phyloP scores from a whole-genome alignment of 305 asterid species.

The Solanum hybrid region DNA sequence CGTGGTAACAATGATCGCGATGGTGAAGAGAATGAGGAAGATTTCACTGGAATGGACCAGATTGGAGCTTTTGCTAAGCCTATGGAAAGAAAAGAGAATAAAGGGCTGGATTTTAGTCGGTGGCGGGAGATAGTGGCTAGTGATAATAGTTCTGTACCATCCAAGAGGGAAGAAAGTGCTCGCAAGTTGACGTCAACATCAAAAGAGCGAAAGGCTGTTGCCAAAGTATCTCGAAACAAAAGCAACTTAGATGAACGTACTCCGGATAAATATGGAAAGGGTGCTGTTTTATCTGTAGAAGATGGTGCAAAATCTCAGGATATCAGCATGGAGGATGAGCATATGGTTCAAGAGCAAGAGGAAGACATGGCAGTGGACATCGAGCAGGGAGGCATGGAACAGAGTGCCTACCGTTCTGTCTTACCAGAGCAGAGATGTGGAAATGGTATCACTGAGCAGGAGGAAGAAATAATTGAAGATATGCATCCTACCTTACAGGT shows the following conservation, averaged over 20 bases:
- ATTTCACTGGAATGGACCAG: conserved; percentile 27
- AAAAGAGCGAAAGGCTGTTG: conserved; percentile 7
- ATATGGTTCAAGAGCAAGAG: conserved; percentile 12
- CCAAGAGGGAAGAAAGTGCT: conserved; percentile 16
- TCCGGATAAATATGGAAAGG: conserved; percentile 8
- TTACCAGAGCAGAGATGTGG: conserved; percentile 9
- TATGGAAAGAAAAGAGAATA: conserved; percentile 54
- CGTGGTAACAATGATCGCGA: conserved; percentile 14
- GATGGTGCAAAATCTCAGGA: conserved; percentile 12
- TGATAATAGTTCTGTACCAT: conserved; percentile 13
- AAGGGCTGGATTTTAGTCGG: conserved; percentile 50
- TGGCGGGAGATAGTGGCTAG: conserved; percentile 37
- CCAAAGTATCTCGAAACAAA: conserved; percentile 10
- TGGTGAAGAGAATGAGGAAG: conserved; percentile 22
- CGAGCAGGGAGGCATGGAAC: conserved; percentile 8
- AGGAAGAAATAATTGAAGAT: conserved; percentile 12
- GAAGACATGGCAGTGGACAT: conserved; percentile 13
- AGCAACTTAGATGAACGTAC: conserved; percentile 10
- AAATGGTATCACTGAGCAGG: conserved; percentile 6
- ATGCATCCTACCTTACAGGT: conserved; percentile 7
- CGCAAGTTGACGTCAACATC: conserved; percentile 5
- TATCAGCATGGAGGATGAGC: conserved; percentile 10
- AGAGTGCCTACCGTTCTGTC: conserved; percentile 5
- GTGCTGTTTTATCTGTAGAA: conserved; percentile 3
- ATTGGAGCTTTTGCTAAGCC: conserved; percentile 57